Evolutionary conservation across 345 rosid genomes (phyloP).

Genomic region (Populus davidiana): DNA sequence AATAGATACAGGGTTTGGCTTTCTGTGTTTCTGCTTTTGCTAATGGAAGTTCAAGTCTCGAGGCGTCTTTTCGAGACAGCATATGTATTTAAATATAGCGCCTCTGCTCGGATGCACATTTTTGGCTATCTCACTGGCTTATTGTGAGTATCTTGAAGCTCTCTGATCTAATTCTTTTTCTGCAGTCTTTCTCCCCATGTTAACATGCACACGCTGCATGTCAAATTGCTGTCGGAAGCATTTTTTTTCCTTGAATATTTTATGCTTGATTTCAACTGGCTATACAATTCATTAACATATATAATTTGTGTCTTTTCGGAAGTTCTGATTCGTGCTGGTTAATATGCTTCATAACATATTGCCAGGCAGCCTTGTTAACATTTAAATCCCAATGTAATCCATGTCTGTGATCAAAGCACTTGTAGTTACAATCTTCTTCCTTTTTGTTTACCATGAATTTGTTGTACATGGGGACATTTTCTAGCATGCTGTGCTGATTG

Average conservation of each 20-base stretch:
- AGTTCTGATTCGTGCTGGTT: background rate
- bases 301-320: no score
- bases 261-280: background rate
- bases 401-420: background rate
- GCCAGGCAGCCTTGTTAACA: background rate
- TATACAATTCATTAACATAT: no score
- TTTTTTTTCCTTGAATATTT: background rate
- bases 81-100: conserved; percentile 56
- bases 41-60: conserved; percentile 67
- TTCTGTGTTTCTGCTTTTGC: conserved; percentile 54
- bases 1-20: conserved; percentile 47
- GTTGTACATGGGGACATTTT: background rate
- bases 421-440: background rate
- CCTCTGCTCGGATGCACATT: conserved; percentile 62
- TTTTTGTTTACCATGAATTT: conserved; percentile 2
- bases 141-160: conserved; percentile 46
- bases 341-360: background rate
- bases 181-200: background rate
- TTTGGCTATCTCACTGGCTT: conserved; percentile 56
- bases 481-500: background rate
- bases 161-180: background rate
- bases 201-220: background rate
- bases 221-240: background rate
- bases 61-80: conserved; percentile 64
- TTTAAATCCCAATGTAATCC: background rate